phyloP scores from a whole-genome alignment of 306 rosid genomes.

The Myrica gale region DNA sequence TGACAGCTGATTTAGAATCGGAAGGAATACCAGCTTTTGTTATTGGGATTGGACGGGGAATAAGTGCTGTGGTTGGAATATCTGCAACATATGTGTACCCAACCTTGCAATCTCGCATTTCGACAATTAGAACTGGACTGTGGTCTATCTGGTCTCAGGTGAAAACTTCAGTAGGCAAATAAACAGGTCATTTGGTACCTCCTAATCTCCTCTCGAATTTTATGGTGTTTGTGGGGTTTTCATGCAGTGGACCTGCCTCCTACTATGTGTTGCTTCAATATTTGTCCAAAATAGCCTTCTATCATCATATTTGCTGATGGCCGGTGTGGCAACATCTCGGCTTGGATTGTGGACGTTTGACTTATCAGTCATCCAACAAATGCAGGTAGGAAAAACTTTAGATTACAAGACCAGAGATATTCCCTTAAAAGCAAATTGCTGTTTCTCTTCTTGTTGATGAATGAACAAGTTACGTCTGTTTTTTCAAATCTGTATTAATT shows the following conservation, averaged over 20 bases:
- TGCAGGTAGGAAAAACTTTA: constrained; percentile 55
- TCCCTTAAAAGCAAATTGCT: neutral
- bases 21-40: constrained; percentile 73
- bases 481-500: constrained; percentile 6
- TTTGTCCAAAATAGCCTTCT: constrained; percentile 39
- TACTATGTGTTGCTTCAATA: constrained; percentile 64
- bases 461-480: neutral
- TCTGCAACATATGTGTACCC: constrained; percentile 69
- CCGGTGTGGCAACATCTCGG: constrained; percentile 75
- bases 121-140: constrained; percentile 68
- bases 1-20: constrained; percentile 92
- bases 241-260: constrained; percentile 72
- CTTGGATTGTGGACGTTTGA: constrained; percentile 96
- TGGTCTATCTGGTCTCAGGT: constrained; percentile 96
- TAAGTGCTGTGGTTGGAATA: constrained; percentile 69
- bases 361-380: constrained; percentile 79
- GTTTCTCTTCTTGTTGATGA: neutral
- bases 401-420: neutral
- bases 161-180: constrained; percentile 7
- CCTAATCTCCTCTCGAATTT: constrained; percentile 5
- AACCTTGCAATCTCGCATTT: constrained; percentile 51
- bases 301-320: constrained; percentile 71
- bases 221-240: constrained; percentile 12
- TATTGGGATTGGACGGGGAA: constrained; percentile 75
- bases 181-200: neutral